Conservation (phyloP, 2,329 filamentous ascomycete species). For the Diaporthe amygdali region DNA sequence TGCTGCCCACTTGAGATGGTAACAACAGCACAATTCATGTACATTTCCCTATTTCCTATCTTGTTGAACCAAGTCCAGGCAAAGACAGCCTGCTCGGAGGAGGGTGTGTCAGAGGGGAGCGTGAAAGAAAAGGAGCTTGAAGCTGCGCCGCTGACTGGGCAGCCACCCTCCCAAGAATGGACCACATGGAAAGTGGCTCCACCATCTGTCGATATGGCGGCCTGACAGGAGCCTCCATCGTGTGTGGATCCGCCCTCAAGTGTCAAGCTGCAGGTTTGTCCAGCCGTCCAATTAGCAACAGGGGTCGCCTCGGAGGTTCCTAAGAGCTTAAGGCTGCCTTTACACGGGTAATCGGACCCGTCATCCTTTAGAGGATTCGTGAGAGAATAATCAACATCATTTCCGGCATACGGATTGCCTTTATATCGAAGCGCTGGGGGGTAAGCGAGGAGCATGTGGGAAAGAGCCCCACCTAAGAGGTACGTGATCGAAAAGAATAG, state of each 20-base stretch:
- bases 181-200: slow-evolving; percentile 62
- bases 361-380: slow-evolving; percentile 59
- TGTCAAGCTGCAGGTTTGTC: slow-evolving; percentile 56
- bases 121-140: slow-evolving; percentile 54
- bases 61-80: slow-evolving; percentile 71
- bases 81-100: slow-evolving; percentile 55
- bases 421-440: slow-evolving; percentile 11
- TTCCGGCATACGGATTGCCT: slow-evolving; percentile 32
- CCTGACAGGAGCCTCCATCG: slow-evolving; percentile 67
- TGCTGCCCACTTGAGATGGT: slow-evolving; percentile 42
- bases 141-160: slow-evolving; percentile 41
- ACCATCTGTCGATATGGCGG: slow-evolving; percentile 66
- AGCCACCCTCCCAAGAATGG: slow-evolving; percentile 39
- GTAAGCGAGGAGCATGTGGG: slow-evolving; percentile 15
- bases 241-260: slow-evolving; percentile 60
- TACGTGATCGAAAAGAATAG: neutral
- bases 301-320: slow-evolving; percentile 41
- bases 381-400: slow-evolving; percentile 57
- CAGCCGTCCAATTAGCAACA: slow-evolving; percentile 57
- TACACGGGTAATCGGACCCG: slow-evolving; percentile 66
- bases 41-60: slow-evolving; percentile 70
- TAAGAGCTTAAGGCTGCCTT: slow-evolving; percentile 45
- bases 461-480: neutral
- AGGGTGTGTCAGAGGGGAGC: slow-evolving; percentile 56
- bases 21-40: slow-evolving; percentile 71